Conservation (phyloP, 441 rosid genomes). For the Cnidoscolus chayamansa region DNA sequence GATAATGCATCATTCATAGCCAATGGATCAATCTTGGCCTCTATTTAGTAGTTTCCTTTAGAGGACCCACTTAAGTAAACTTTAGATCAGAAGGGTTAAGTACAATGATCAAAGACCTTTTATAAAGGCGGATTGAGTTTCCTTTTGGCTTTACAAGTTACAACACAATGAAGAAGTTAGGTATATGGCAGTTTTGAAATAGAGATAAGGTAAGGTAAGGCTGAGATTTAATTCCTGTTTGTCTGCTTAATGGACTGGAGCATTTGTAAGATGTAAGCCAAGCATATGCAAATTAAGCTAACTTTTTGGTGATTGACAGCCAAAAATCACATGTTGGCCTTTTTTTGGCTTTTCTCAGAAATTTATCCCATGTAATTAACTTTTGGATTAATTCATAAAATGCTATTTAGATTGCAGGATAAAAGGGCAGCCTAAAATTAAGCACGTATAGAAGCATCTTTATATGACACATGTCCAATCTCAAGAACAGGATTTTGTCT, state of each 20-base stretch:
- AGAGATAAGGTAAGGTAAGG: conserved; percentile 17
- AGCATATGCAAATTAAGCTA: conserved; percentile 22
- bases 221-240: conserved; percentile 26
- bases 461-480: too few species aligned
- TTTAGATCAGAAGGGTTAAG: neutral
- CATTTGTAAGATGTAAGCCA: conserved; percentile 30
- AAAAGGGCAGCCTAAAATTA: neutral
- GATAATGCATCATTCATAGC: conserved; percentile 3
- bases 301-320: conserved; percentile 28
- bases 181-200: neutral
- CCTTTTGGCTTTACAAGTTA: conserved; percentile 15
- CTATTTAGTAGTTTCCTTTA: neutral
- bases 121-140: conserved; percentile 19
- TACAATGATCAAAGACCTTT: neutral
- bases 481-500: neutral
- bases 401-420: conserved; percentile 4
- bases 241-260: conserved; percentile 27
- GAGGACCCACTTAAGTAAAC: neutral
- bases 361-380: neutral
- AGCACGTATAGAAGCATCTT: neutral
- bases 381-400: conserved; percentile 15
- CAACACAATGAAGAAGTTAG: conserved; percentile 1
- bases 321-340: conserved; percentile 18
- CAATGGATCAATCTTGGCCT: conserved; percentile 3
- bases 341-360: conserved; percentile 30